Evolutionary conservation across 2,329 filamentous ascomycete genomes (phyloP).

Genomic region (Microsporum canis): DNA sequence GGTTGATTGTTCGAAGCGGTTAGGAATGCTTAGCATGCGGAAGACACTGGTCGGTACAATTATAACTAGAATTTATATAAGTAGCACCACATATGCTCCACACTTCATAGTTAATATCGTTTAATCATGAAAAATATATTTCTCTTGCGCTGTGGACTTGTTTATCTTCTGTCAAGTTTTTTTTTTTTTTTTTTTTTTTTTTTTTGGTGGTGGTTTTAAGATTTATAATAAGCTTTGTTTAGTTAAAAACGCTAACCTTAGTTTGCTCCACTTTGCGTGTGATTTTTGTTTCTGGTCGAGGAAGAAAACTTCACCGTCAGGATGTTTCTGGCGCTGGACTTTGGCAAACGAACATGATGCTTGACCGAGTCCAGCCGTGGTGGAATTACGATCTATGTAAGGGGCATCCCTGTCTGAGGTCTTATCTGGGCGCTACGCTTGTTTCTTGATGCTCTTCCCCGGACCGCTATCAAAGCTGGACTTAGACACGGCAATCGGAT

Average conservation of each 20-base stretch:
- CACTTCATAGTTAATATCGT: not conserved
- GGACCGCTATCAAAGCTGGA: not conserved
- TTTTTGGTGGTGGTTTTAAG: not conserved
- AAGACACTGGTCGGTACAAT: too few species aligned
- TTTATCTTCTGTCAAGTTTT: too few species aligned
- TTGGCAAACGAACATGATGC: not conserved
- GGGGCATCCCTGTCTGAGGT: not conserved
- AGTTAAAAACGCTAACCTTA: too few species aligned
- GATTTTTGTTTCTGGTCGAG: not conserved
- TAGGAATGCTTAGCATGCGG: too few species aligned
- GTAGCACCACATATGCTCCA: too few species aligned
- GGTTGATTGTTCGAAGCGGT: not conserved
- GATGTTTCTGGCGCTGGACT: not conserved
- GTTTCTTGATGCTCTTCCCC: not conserved
- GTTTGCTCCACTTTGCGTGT: not conserved
- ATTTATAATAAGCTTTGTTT: not conserved
- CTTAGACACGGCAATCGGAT: not conserved
- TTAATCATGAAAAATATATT: not conserved
- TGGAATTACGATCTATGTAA: not conserved
- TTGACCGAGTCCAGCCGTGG: slow-evolving; percentile 3
- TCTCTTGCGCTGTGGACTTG: not conserved
- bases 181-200: not conserved
- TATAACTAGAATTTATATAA: too few species aligned
- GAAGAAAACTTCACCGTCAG: not conserved
- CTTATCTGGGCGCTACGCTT: not conserved